These are phyloP conservation scores for Vitis rotundifolia DNA, from an alignment of 164 flowering plant species.

Conservation along the genomic window DNA sequence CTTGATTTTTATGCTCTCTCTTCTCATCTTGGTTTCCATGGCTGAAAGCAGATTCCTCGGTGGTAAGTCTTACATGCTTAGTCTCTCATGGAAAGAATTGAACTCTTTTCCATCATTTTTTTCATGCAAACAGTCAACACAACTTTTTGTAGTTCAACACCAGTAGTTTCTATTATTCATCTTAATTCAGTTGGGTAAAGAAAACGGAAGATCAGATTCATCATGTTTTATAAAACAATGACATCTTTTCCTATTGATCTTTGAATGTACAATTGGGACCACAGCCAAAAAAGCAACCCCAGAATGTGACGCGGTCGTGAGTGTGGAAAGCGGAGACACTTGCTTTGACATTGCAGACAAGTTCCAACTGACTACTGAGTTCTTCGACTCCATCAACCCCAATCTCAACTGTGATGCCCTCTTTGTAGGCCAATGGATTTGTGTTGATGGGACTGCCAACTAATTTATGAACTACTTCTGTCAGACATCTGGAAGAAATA, in stretches of 20 bases:
- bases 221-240: not conserved
- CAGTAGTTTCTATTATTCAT: too few species aligned
- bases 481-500: not conserved
- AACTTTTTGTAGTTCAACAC: too few species aligned
- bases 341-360: conserved; percentile 22
- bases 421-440: conserved; percentile 44
- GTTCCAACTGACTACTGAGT: conserved; percentile 13
- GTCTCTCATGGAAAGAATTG: too few species aligned
- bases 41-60: conserved; percentile 22
- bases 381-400: conserved; percentile 36
- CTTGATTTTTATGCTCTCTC: conserved; percentile 21
- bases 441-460: conserved; percentile 9
- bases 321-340: conserved; percentile 39
- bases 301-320: conserved; percentile 15
- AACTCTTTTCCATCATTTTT: too few species aligned
- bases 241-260: too few species aligned
- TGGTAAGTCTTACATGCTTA: conserved; percentile 1
- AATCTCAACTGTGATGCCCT: conserved; percentile 29
- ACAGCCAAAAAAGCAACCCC: not conserved
- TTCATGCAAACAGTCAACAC: too few species aligned
- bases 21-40: conserved; percentile 14
- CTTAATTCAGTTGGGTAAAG: too few species aligned
- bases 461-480: too few species aligned
- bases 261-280: not conserved
- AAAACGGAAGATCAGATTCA: not conserved